Percentiles rank a stretch among this genome's conserved stretches.
Conservation (phyloP, 2,329 filamentous ascomycete genomes). For the Colletotrichum spinosum region DNA sequence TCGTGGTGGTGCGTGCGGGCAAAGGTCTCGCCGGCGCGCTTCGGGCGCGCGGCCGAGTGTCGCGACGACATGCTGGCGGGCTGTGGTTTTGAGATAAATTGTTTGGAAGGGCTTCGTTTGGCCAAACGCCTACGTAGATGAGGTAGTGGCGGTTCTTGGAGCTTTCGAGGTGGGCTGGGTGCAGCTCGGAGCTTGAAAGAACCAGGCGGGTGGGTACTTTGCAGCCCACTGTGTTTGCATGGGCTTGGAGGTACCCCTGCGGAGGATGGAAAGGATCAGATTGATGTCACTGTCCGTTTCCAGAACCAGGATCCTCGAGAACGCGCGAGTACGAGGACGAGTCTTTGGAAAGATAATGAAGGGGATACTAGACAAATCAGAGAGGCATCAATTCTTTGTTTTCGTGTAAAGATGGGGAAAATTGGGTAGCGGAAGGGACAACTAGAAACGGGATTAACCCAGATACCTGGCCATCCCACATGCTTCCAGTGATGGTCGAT, state of each 20-base stretch:
- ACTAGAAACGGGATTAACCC: no score
- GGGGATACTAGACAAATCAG: no score
- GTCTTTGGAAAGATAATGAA: no score
- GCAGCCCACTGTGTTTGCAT: slow-evolving; percentile 16
- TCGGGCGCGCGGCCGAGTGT: slow-evolving; percentile 78
- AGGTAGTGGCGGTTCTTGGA: slow-evolving; percentile 13
- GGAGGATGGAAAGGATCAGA: slow-evolving; percentile 17
- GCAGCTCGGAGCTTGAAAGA: slow-evolving; percentile 25
- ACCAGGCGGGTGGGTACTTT: slow-evolving; percentile 15
- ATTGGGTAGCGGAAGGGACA: no score
- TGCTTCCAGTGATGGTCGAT: no score
- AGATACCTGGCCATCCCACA: no score
- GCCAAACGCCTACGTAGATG: neutral
- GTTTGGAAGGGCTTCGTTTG: no score
- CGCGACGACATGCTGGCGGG: slow-evolving; percentile 68
- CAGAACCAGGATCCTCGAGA: neutral
- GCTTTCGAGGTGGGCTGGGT: slow-evolving; percentile 23
- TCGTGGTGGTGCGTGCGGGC: slow-evolving; percentile 78
- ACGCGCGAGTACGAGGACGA: no score
- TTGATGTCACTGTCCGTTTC: slow-evolving; percentile 23
- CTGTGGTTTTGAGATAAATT: no score
- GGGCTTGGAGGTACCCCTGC: slow-evolving; percentile 22
- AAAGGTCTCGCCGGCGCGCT: slow-evolving; percentile 85
- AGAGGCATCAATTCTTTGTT: no score
- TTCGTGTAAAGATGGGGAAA: no score